These are phyloP conservation scores for Aulographum hederae DNA, from an alignment of 2,329 filamentous ascomycete genomes.

Conservation along the genomic window DNA sequence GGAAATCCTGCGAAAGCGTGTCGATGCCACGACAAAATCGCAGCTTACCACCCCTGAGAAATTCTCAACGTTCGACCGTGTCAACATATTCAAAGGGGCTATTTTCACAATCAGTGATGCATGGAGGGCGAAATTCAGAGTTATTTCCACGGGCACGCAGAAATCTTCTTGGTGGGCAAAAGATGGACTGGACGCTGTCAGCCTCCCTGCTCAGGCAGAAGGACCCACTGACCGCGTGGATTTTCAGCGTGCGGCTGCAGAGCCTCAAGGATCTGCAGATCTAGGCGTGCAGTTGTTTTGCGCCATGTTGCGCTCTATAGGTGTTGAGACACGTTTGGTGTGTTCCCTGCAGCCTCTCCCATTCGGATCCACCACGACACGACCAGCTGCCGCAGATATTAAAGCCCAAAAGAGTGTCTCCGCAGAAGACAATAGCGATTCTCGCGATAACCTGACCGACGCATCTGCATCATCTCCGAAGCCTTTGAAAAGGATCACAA, in stretches of 20 bases:
- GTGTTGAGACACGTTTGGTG: slow-evolving; percentile 64
- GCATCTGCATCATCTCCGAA: slow-evolving; percentile 7
- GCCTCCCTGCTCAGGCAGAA: slow-evolving; percentile 45
- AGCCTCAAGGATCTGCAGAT: slow-evolving; percentile 66
- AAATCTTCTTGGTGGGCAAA: slow-evolving; percentile 26
- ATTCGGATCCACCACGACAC: slow-evolving; percentile 33
- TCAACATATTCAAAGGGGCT: slow-evolving; percentile 61
- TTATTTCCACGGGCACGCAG: slow-evolving; percentile 53
- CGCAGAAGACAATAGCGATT: slow-evolving; percentile 4
- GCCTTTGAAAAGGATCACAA: neutral
- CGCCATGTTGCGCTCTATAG: slow-evolving; percentile 64
- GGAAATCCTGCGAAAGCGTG: neutral
- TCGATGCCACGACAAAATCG: slow-evolving; percentile 36
- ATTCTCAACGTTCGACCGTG: slow-evolving; percentile 55
- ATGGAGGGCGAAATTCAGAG: slow-evolving; percentile 51
- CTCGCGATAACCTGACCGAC: slow-evolving; percentile 7
- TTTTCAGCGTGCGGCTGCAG: slow-evolving; percentile 52
- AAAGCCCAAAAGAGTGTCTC: slow-evolving; percentile 16
- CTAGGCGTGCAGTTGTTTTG: slow-evolving; percentile 84
- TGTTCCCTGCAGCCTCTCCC: slow-evolving; percentile 77
- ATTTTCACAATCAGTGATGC: slow-evolving; percentile 43
- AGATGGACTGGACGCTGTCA: slow-evolving; percentile 15
- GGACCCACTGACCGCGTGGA: slow-evolving; percentile 50
- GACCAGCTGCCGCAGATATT: slow-evolving; percentile 16
- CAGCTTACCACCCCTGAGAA: slow-evolving; percentile 52